Percentiles rank a stretch among this genome's conserved stretches.
Conservation (phyloP, 108 stramenopile genomes). For the Halocafeteria seosinensis region DNA sequence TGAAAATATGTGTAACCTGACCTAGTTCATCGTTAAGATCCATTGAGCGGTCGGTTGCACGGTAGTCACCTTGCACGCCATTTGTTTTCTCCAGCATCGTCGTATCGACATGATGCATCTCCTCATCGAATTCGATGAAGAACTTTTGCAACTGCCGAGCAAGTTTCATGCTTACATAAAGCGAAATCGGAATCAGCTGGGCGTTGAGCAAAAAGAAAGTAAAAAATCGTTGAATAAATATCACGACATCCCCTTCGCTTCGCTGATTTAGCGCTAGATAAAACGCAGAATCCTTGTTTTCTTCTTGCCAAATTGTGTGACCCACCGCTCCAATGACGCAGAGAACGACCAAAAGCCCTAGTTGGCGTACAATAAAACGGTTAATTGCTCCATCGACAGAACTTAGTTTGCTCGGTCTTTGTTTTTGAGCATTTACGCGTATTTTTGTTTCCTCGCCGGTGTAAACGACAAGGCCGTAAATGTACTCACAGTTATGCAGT, state of each 20-base stretch:
- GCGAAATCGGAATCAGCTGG: constrained; percentile 45
- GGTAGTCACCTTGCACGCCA: background rate
- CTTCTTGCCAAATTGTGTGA: background rate
- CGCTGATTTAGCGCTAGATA: background rate
- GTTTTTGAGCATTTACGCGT: constrained; percentile 21
- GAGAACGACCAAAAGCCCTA: constrained; percentile 3
- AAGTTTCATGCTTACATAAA: constrained; percentile 43
- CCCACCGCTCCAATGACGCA: constrained; percentile 26
- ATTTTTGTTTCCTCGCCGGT: constrained; percentile 39
- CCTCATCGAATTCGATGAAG: constrained; percentile 29
- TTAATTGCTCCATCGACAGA: constrained; percentile 19
- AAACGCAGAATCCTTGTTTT: background rate
- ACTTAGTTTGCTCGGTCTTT: constrained; percentile 13
- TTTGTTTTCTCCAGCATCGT: background rate
- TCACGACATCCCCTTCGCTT: no score
- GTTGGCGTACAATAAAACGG: constrained; percentile 13
- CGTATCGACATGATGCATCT: background rate
- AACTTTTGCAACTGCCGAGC: constrained; percentile 24
- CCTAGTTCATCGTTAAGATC: constrained; percentile 59
- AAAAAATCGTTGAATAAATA: constrained; percentile 16
- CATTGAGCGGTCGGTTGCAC: constrained; percentile 7
- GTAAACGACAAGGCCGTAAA: constrained; percentile 33
- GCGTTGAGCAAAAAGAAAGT: constrained; percentile 38
- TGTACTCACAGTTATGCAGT: constrained; percentile 32
- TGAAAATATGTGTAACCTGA: constrained; percentile 74